Percentiles rank a stretch among this genome's conserved stretches.
These are phyloP conservation scores for Aspergillus phoenicis DNA, from an alignment of 2,329 filamentous ascomycete genomes.

Conservation along the genomic window DNA sequence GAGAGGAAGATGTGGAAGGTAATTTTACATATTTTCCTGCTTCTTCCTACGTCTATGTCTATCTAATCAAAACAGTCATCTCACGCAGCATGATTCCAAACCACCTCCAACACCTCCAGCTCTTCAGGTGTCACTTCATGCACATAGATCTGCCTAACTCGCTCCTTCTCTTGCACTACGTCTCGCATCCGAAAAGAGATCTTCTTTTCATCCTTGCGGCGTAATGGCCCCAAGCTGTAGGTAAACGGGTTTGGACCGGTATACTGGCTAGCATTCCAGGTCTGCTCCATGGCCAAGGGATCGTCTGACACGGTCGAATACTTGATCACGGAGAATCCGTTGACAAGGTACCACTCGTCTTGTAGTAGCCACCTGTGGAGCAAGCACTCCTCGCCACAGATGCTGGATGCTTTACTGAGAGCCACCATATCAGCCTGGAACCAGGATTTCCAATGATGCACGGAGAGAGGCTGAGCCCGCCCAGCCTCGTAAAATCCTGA, in stretches of 20 bases:
- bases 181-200: slow-evolving; percentile 52
- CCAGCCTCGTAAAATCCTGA: slow-evolving; percentile 62
- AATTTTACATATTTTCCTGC: not conserved
- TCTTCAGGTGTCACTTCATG: slow-evolving; percentile 27
- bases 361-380: slow-evolving; percentile 19
- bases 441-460: slow-evolving; percentile 25
- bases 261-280: slow-evolving; percentile 49
- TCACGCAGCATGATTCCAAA: slow-evolving; percentile 20
- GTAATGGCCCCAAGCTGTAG: slow-evolving; percentile 54
- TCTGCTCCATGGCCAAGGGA: slow-evolving; percentile 51
- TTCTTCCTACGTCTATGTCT: not conserved
- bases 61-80: not conserved
- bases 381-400: slow-evolving; percentile 20
- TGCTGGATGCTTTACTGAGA: slow-evolving; percentile 14
- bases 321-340: slow-evolving; percentile 58
- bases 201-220: slow-evolving; percentile 45
- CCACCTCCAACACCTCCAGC: slow-evolving; percentile 26
- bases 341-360: slow-evolving; percentile 43
- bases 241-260: slow-evolving; percentile 46
- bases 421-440: slow-evolving; percentile 20
- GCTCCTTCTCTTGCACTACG: slow-evolving; percentile 42
- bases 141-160: slow-evolving; percentile 56
- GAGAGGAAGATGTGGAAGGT: no score
- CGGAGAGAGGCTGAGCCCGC: slow-evolving; percentile 42
- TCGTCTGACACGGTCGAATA: slow-evolving; percentile 48